Evolutionary conservation across 2,329 filamentous ascomycete species (phyloP), one percentile per base, ranked within the genome.

Genomic region (Xylariomycetidae sp.): DNA sequence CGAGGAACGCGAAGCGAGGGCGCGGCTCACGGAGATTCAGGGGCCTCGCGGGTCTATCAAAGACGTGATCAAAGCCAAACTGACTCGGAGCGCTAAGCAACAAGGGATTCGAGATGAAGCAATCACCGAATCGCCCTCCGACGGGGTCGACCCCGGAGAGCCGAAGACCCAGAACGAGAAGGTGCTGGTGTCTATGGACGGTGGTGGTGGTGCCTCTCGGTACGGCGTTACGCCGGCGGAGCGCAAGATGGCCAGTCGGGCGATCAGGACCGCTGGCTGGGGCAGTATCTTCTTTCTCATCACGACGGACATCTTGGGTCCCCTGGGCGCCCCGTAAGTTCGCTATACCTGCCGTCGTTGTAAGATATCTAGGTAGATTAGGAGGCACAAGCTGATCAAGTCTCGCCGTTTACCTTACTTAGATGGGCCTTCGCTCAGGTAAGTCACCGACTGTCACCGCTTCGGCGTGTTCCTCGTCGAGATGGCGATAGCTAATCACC

Each of bases 251-350:
- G 67, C 69, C 5, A 62, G 59, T 14, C 61, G 69, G 15, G 62
- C 64, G 5, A 36, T 67, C 37, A 57, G 69, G 6, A 71, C 68
- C 0, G 68, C 67, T 1, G 61, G 60, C 2, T 62, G 63, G 53
- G 65, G 66, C 4, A 63, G 65, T 22, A 55, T 64, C 22, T 72
- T 72, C 41, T 70, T 68, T 31, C 57, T 70, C 25, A 70, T 71
- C 41, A 69, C 66, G 13, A 70, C 66, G 1, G 67, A 70, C 34
- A 67, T 70, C 33, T 44, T 70, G 7, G 67, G 67, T 2, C 65
- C 64, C 4, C 63, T 54, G 33, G 62, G 59, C 15, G 56, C 62
- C 8, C 59, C 59, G 46, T 56, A 29, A 51, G 46, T 41, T 27
- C 11, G 15, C n/a, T n/a, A n/a, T n/a, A n/a, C n/a, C n/a, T n/a